Conservation (phyloP, 2,329 filamentous ascomycete species). For the Neurospora sp. region DNA sequence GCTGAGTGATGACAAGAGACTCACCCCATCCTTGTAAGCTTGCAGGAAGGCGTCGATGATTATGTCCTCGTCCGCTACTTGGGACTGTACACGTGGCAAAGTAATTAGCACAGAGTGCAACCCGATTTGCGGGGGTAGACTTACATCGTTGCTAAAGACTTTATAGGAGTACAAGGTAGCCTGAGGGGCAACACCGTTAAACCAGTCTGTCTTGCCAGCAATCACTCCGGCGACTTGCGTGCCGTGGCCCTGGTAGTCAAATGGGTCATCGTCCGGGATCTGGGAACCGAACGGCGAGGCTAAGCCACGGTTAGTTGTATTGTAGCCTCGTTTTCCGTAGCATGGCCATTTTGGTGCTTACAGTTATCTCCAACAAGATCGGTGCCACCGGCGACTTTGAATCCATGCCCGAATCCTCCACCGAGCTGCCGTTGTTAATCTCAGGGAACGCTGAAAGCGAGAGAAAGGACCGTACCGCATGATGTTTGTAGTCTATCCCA, state of each 20-base stretch:
- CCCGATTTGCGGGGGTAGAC: not conserved
- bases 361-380: slow-evolving; percentile 29
- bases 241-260: slow-evolving; percentile 26
- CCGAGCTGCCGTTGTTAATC: too few species aligned
- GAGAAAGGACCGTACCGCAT: slow-evolving; percentile 23
- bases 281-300: too few species aligned
- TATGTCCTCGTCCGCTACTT: slow-evolving; percentile 26
- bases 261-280: slow-evolving; percentile 24
- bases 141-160: slow-evolving; percentile 24
- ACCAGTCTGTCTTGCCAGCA: slow-evolving; percentile 27
- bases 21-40: slow-evolving; percentile 21
- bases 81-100: too few species aligned
- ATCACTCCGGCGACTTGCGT: slow-evolving; percentile 39
- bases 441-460: too few species aligned
- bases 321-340: too few species aligned
- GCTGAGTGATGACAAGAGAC: not conserved
- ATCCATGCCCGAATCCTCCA: slow-evolving; percentile 35
- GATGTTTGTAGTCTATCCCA: slow-evolving; percentile 29
- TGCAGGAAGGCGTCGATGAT: slow-evolving; percentile 27
- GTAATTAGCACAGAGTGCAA: not conserved
- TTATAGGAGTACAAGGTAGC: slow-evolving; percentile 34
- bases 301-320: not conserved
- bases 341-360: not conserved
- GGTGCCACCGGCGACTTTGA: slow-evolving; percentile 30
- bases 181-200: slow-evolving; percentile 33